Base-by-base conservation (phyloP, 23 red algal species). In the Chondrus crispus region DNA sequence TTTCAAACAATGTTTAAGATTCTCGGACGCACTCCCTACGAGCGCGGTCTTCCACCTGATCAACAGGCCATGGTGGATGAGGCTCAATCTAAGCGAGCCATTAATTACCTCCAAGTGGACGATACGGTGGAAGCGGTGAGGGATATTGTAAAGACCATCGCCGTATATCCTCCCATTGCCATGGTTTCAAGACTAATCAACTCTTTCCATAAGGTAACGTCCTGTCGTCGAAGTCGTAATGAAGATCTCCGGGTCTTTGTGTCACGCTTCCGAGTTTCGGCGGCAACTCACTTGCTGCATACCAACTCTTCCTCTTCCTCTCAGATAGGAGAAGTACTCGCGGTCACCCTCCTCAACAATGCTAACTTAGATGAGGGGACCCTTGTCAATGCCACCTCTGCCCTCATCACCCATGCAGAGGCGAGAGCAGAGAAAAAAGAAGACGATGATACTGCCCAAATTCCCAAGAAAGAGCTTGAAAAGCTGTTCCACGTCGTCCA, bases 311-410 rank as follows among this genome's bases (percentile, higher is more conserved):
- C 70, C 37, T 38, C 20, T 75, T 39, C 28, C 28, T 38, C 29
- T 40, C 70, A 75, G 44, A 46, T 75, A 7, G 70, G 30, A 75
- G 70, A 46, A 46, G 70, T 75, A 75, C 70, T 75, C 28, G 70
- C 70, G 24, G 44, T 75, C 5, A 75, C 70, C 7, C 70, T 75
- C 20, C 70, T 75, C 30, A 75, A 75, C 39, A 75, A 75, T 39
- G 9, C 70, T 39, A 16, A n/a, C 6, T 32, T 64, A n/a, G 26
- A n/a, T 38, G 70, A 75, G 39, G 42, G 4, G 70, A 38, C 70
- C 42, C 42, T 75, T 7, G 44, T 39, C 70, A 75, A 75, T 38
- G 70, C 10, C 35, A 75, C 36, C 32, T 39, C 44, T 18, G 24
- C 24, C 26, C 58, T 64, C 35, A 64, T 64, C 35, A 32, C 24